Percentiles rank a stretch among this genome's conserved stretches.
phyloP scores from a whole-genome alignment of 163 green algal species.

The Scenedesmus sp. region DNA sequence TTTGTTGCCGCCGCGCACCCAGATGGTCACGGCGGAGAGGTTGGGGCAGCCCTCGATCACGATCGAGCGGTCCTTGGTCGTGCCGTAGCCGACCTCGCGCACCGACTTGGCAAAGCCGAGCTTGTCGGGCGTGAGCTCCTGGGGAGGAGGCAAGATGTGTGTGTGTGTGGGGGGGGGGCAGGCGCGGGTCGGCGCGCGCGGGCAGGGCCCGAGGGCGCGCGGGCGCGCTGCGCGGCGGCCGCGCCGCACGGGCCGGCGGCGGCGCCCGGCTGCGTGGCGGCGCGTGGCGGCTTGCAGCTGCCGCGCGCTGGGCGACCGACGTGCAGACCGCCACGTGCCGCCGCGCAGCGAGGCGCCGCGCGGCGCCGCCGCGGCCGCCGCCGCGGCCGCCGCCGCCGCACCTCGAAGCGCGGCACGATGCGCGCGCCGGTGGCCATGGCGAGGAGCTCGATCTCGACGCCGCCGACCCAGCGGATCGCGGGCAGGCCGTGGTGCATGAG shows the following conservation, averaged over 20 bases:
- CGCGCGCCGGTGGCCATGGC: slow-evolving; percentile 96
- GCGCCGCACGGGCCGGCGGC: too few species aligned
- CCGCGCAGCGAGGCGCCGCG: too few species aligned
- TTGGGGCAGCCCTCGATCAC: slow-evolving; percentile 96
- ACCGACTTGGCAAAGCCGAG: slow-evolving; percentile 86
- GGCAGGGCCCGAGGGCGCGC: too few species aligned
- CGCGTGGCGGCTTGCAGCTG: too few species aligned
- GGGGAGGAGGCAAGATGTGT: background rate
- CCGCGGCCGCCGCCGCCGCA: background rate
- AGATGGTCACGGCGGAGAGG: slow-evolving; percentile 95
- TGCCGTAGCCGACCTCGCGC: slow-evolving; percentile 87
- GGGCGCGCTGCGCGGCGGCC: too few species aligned
- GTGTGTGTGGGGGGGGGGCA: too few species aligned
- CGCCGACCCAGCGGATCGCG: slow-evolving; percentile 97
- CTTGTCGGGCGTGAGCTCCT: slow-evolving; percentile 93
- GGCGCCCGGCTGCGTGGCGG: too few species aligned
- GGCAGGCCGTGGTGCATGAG: slow-evolving; percentile 93
- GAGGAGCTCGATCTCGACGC: slow-evolving; percentile 98
- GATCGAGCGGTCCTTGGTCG: slow-evolving; percentile 97
- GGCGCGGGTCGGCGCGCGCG: too few species aligned
- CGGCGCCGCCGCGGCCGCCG: too few species aligned
- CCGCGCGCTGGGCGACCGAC: too few species aligned
- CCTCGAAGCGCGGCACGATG: slow-evolving; percentile 93
- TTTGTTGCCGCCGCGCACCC: slow-evolving; percentile 70
- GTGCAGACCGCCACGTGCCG: too few species aligned